Conservation (phyloP, 2,329 filamentous ascomycete genomes). For the Hortaea sp. region DNA sequence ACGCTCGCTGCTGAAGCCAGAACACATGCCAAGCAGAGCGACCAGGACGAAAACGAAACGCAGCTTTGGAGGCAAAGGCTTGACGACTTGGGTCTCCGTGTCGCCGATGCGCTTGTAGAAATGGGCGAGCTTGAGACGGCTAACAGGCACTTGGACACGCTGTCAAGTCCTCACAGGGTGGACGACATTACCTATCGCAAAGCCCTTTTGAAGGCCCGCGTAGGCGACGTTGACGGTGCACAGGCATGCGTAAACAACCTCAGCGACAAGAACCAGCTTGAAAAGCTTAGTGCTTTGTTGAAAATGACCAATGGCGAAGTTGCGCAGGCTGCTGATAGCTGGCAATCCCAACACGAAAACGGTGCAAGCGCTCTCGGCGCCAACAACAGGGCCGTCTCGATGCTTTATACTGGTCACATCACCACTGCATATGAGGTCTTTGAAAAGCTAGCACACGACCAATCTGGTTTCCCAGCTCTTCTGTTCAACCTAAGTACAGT, state of each 20-base stretch:
- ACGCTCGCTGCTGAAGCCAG: constrained; percentile 50
- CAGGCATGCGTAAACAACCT: constrained; percentile 7
- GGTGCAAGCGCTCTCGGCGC: constrained; percentile 52
- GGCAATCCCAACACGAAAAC: constrained; percentile 44
- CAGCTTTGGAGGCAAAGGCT: constrained; percentile 63
- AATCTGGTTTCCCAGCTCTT: constrained; percentile 63
- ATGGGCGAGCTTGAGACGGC: constrained; percentile 84
- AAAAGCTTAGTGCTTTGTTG: constrained; percentile 52
- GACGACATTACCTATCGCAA: constrained; percentile 34
- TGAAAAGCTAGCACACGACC: constrained; percentile 53
- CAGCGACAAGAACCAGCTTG: constrained; percentile 15
- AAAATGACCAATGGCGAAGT: constrained; percentile 72
- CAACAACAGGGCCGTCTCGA: constrained; percentile 75
- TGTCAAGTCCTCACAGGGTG: constrained; percentile 36
- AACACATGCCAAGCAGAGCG: constrained; percentile 23
- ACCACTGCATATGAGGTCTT: constrained; percentile 59
- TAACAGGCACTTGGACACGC: constrained; percentile 55
- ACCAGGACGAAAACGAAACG: constrained; percentile 47
- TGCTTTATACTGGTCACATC: constrained; percentile 72
- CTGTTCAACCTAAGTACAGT: constrained; percentile 85
- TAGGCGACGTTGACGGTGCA: constrained; percentile 58
- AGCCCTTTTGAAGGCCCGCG: constrained; percentile 62
- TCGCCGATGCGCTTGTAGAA: constrained; percentile 60
- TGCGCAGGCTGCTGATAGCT: constrained; percentile 50
- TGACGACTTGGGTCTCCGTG: constrained; percentile 59